These are phyloP conservation scores for Novymonas esmeraldas DNA, from an alignment of 208 protist species.

Conservation along the genomic window DNA sequence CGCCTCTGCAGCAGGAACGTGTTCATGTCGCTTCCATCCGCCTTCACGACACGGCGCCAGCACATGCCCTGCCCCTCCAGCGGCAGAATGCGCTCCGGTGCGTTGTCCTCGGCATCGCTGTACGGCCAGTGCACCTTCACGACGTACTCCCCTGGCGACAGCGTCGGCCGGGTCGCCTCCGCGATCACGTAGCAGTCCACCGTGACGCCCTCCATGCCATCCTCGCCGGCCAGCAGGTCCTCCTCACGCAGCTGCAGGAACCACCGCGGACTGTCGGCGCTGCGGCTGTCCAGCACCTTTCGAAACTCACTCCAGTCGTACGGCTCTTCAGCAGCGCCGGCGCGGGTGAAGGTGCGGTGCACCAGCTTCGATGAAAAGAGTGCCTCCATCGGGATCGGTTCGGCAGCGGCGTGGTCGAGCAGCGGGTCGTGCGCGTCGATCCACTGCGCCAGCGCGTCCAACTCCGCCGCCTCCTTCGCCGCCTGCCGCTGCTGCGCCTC, in stretches of 20 bases:
- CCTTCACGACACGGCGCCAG: constrained; percentile 74
- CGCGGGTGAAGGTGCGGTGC: constrained; percentile 56
- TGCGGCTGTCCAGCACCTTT: constrained; percentile 54
- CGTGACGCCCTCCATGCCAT: constrained; percentile 80
- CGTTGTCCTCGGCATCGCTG: constrained; percentile 88
- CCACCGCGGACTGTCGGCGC: constrained; percentile 72
- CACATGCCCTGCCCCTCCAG: constrained; percentile 74
- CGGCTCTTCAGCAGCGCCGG: constrained; percentile 30
- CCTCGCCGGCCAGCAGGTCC: constrained; percentile 67
- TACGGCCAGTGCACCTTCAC: constrained; percentile 89
- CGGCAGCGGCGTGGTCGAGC: constrained; percentile 39
- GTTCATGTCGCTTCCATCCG: constrained; percentile 77
- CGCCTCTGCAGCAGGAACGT: constrained; percentile 70
- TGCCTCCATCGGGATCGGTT: constrained; percentile 55
- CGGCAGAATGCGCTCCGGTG: constrained; percentile 82
- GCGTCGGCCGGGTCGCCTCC: constrained; percentile 65
- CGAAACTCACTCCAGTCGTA: constrained; percentile 82
- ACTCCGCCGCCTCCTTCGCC: constrained; percentile 35
- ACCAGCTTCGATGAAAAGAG: constrained; percentile 55
- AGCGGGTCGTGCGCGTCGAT: constrained; percentile 68
- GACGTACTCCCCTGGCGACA: constrained; percentile 81
- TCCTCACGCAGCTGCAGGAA: constrained; percentile 89
- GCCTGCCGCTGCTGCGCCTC: constrained; percentile 25
- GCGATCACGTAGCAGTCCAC: constrained; percentile 87
- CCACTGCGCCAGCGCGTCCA: constrained; percentile 41